phyloP scores from a whole-genome alignment of 352 stramenopile genomes.

The Phytophthora melonis region DNA sequence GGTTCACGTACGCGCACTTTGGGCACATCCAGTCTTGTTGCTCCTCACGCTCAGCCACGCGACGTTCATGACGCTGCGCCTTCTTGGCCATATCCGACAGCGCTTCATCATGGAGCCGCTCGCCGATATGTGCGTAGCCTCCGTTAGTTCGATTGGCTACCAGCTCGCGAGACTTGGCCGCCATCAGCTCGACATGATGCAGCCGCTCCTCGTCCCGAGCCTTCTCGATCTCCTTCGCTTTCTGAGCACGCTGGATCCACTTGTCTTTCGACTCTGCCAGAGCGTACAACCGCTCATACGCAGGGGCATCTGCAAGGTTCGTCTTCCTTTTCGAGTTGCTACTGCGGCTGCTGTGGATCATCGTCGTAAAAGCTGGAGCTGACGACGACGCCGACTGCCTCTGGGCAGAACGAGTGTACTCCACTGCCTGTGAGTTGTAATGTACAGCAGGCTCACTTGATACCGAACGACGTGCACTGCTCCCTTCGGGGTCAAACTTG shows the following conservation, averaged over 20 bases:
- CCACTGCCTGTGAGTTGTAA: slow-evolving; percentile 47
- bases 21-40: slow-evolving; percentile 83
- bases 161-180: slow-evolving; percentile 68
- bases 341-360: slow-evolving; percentile 10
- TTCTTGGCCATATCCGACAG: slow-evolving; percentile 74
- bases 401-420: slow-evolving; percentile 39
- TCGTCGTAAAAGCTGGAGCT: slow-evolving; percentile 36
- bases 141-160: slow-evolving; percentile 60
- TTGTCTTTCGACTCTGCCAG: slow-evolving; percentile 77
- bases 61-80: slow-evolving; percentile 54
- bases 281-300: slow-evolving; percentile 74
- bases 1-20: slow-evolving; percentile 78
- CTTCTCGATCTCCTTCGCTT: slow-evolving; percentile 69
- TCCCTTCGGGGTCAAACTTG: slow-evolving; percentile 51
- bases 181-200: slow-evolving; percentile 57
- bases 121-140: slow-evolving; percentile 71
- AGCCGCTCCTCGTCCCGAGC: slow-evolving; percentile 52
- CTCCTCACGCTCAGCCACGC: slow-evolving; percentile 50
- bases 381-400: slow-evolving; percentile 9
- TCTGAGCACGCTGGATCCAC: slow-evolving; percentile 77
- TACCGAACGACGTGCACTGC: slow-evolving; percentile 10
- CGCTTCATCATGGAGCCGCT: slow-evolving; percentile 79
- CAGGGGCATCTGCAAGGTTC: slow-evolving; percentile 40
- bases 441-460: slow-evolving; percentile 43
- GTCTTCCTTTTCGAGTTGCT: slow-evolving; percentile 44